These are phyloP conservation scores for Monosporozyma siamensis DNA, from an alignment of 805 yeast genomes.

Conservation along the genomic window DNA sequence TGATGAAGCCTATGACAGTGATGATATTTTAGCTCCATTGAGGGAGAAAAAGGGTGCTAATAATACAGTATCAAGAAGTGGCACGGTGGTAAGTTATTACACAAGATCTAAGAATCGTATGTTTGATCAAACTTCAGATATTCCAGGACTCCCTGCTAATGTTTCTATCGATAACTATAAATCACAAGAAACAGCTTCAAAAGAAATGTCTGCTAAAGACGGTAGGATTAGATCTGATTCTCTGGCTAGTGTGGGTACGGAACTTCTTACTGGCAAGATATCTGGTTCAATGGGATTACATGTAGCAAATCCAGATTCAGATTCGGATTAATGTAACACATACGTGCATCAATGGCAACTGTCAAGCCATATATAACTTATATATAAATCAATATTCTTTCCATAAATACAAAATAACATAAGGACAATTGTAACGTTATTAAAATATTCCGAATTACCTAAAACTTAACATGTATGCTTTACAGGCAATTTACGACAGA, in stretches of 20 bases:
- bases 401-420: neutral
- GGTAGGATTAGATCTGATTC: conserved; percentile 5
- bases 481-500: neutral
- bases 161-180: conserved; percentile 15
- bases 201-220: no score
- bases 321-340: conserved; percentile 15
- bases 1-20: conserved; percentile 31
- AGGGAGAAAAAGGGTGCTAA: conserved; percentile 14
- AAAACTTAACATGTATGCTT: no score
- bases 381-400: no score
- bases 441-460: no score
- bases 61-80: conserved; percentile 16
- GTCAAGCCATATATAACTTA: no score
- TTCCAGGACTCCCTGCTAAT: conserved; percentile 13
- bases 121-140: conserved; percentile 8
- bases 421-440: neutral
- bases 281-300: conserved; percentile 15
- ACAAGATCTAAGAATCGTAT: conserved; percentile 24
- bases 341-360: neutral
- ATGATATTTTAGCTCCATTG: conserved; percentile 27
- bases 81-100: conserved; percentile 27
- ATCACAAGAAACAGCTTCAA: neutral
- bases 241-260: conserved; percentile 5
- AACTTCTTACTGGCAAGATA: conserved; percentile 4
- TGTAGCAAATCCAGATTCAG: conserved; percentile 27